A percentile compares a stretch with the other conserved stretches of the same genome.
Conservation (phyloP, 179 eudicot genomes). For the Beta macrorhiza region DNA sequence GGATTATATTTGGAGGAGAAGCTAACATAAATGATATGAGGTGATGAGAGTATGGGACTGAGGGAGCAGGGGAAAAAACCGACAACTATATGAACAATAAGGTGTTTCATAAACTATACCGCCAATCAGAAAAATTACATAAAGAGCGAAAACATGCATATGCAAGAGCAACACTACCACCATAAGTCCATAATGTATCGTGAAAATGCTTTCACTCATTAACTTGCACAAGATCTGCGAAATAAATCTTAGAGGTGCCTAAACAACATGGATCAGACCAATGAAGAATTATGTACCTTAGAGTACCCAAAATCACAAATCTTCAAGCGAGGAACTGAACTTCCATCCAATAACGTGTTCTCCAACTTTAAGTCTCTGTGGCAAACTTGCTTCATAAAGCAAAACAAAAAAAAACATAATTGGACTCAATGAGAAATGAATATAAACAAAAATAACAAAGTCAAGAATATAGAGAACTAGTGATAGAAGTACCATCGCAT, state of each 20-base stretch:
- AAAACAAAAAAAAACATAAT: neutral
- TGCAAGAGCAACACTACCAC: neutral
- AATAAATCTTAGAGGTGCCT: neutral
- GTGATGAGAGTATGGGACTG: neutral
- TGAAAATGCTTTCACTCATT: neutral
- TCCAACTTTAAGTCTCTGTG: constrained; percentile 92
- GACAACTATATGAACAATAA: neutral
- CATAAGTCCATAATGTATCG: too few species aligned
- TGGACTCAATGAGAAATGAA: neutral
- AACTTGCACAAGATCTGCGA: neutral
- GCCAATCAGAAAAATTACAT: too few species aligned
- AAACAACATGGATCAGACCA: neutral
- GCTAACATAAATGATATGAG: neutral
- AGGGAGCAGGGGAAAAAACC: neutral
- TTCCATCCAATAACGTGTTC: constrained; percentile 88
- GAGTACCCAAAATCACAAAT: constrained; percentile 98
- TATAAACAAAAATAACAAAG: neutral
- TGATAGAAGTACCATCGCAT: constrained; percentile 59
- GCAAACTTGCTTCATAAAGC: constrained; percentile 70
- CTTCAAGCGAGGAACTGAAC: constrained; percentile 84
- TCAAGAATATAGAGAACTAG: neutral
- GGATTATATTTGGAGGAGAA: neutral
- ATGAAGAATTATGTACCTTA: constrained; percentile 49
- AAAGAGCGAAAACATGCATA: neutral
- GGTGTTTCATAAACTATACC: neutral